Base-by-base conservation (phyloP, 139 green algal genomes). In the Coelastrella sp. region DNA sequence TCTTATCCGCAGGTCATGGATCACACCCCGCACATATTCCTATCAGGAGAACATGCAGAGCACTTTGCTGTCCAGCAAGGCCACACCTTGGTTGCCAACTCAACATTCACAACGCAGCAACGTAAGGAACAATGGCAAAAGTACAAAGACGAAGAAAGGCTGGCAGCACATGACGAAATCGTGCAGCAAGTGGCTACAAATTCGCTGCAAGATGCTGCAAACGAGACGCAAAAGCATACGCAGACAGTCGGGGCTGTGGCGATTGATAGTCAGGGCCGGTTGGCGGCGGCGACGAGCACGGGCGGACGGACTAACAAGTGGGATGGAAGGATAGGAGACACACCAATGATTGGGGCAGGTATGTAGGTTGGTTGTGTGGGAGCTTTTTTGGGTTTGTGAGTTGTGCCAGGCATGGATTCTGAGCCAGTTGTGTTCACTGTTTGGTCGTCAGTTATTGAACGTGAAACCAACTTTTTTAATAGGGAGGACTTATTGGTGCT, bases 161-260 rank as follows among this genome's bases (percentile, higher is more conserved):
- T 91, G 13, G 79, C 77, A 56, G 65, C 57, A 11, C 54, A 32
- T 10, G 89, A 89, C 73, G 89, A 89, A 73, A 89, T 92, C 4
- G 23, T 88, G n/a, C 87, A 91, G 54, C 20, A 89, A 56, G 22
- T 81, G 11, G 66, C 17, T 47, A 64, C 54, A 14, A 65, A 8
- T 68, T 22, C 56, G 54, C 54, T 57, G 54, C 54, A 47, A 14
- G n/a, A 4, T 84, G 19, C n/a, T 7, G 78, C n/a, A 13, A 22
- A 32, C 54, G 32, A 77, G 1, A 47, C 32, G 32, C 32, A 47
- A 47, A 4, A 77, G 73, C 88, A 92, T 74, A 59, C 19, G 3
- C 89, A 93, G 83, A 94, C 91, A 1, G 91, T 94, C 66, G 91
- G 91, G 2, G 91, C 91, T 14, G 91, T 94, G 22, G 91, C 91